phyloP scores from a whole-genome alignment of 352 stramenopile species.

The Sclerospora graminicola region DNA sequence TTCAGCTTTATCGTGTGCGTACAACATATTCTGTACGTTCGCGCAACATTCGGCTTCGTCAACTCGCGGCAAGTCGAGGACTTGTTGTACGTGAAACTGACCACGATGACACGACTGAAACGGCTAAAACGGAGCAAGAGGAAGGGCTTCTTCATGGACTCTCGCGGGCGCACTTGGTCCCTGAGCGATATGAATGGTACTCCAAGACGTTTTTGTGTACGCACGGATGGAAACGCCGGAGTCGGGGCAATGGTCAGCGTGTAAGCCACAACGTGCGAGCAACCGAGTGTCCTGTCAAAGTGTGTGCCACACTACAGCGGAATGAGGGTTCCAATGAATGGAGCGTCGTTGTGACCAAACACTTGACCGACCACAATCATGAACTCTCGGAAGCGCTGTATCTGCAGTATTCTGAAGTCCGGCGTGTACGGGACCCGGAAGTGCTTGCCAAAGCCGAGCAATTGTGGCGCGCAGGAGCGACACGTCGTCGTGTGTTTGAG shows the following conservation, averaged over 20 bases:
- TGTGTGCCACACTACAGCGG: slow-evolving; percentile 61
- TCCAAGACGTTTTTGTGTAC: slow-evolving; percentile 77
- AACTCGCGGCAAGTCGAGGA: slow-evolving; percentile 30
- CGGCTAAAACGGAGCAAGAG: slow-evolving; percentile 4
- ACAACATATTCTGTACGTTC: slow-evolving; percentile 62
- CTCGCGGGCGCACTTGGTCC: slow-evolving; percentile 37
- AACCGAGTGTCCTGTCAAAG: slow-evolving; percentile 51
- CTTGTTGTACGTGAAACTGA: slow-evolving; percentile 20
- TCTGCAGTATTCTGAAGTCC: slow-evolving; percentile 59
- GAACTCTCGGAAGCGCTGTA: slow-evolving; percentile 45
- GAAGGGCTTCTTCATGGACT: slow-evolving; percentile 11
- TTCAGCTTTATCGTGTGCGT: slow-evolving; percentile 56
- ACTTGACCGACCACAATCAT: slow-evolving; percentile 65
- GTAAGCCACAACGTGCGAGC: slow-evolving; percentile 60
- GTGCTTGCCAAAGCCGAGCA: slow-evolving; percentile 44
- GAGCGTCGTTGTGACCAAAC: slow-evolving; percentile 65
- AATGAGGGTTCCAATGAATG: slow-evolving; percentile 22
- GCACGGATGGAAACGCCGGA: slow-evolving; percentile 65
- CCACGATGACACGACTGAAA: not conserved
- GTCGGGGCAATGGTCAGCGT: slow-evolving; percentile 54
- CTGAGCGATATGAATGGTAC: slow-evolving; percentile 57
- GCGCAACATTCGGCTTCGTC: slow-evolving; percentile 46
- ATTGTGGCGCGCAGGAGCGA: slow-evolving; percentile 45
- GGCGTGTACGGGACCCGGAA: slow-evolving; percentile 48
- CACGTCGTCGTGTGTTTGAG: slow-evolving; percentile 58